Evolutionary conservation across 106 monocot species (phyloP), one percentile per base, ranked within the genome.

Genomic region (Dioscorea zingiberensis): DNA sequence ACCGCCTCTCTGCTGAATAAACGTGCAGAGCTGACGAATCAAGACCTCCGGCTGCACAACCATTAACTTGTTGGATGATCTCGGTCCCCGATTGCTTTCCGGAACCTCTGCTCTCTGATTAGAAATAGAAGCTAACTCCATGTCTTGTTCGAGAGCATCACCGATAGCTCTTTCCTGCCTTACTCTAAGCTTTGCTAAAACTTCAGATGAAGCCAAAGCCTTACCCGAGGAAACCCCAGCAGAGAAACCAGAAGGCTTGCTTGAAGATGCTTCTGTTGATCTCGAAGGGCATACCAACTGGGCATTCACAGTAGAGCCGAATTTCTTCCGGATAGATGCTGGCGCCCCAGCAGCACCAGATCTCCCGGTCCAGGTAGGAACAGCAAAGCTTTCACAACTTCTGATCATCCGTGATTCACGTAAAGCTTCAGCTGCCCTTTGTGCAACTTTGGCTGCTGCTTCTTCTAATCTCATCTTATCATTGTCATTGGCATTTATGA

Each of bases 291-390:
- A 47, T 9, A 76, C 49, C 48, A 85, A 65, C 19, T 65, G 75
- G 49, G 66, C 65, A 71, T 79, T 88, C 16, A 79, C 48, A 7
- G 83, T 58, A 29, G 79, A 81, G 17, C 97, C 97, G 69, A 98
- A 98, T 64, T 79, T 92, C 56, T 71, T 69, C 10, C 65, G 81
- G 21, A 73, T 25, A 21, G 77, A 77, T n/a, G 76, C 58, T 14
- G 92, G 91, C 18, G 92, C 97, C 38, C 97, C 97, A 14, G 97
- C 97, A 48, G 86, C 75, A 55, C 97, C 97, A 3, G 88, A 78
- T 58, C 74, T 77, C 47, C 97, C 97, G 0, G 97, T 98, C 97
- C 97, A 98, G 13, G 97, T 98, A 21, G 97, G 97, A 46, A 88
- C 74, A 13, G 92, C 60, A 53, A 98, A 78, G 62, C 79, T 84